Conservation (phyloP, 2,329 filamentous ascomycete species). For the Pseudocercospora cruenta region DNA sequence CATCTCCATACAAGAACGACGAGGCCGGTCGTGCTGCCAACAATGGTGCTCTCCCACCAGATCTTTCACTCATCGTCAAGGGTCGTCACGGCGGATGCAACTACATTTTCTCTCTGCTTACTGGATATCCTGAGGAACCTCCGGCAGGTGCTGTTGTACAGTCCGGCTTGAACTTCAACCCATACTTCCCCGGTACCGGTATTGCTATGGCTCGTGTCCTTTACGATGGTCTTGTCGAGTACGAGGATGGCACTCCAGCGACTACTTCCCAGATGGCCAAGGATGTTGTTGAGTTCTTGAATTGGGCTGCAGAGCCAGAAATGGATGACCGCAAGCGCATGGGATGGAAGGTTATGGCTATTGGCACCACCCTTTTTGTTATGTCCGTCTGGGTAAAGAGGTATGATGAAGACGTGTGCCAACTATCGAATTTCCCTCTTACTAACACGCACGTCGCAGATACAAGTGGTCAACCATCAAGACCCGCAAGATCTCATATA, state of each 20-base stretch:
- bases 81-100: slow-evolving; percentile 95
- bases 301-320: slow-evolving; percentile 98
- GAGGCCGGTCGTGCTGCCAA: slow-evolving; percentile 97
- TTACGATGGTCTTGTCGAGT: slow-evolving; percentile 96
- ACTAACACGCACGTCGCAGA: slow-evolving; percentile 43
- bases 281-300: slow-evolving; percentile 97
- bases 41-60: slow-evolving; percentile 94
- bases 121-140: slow-evolving; percentile 94
- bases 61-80: slow-evolving; percentile 98
- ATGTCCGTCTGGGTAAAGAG: slow-evolving; percentile 97
- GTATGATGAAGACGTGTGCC: slow-evolving; percentile 39
- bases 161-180: slow-evolving; percentile 98
- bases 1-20: slow-evolving; percentile 96
- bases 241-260: slow-evolving; percentile 93
- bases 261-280: slow-evolving; percentile 99
- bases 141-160: slow-evolving; percentile 85
- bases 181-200: slow-evolving; percentile 98
- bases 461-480: slow-evolving; percentile 99
- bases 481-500: slow-evolving; percentile 75
- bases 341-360: slow-evolving; percentile 92
- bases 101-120: slow-evolving; percentile 97
- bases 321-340: slow-evolving; percentile 99
- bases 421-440: background rate
- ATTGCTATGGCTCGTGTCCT: slow-evolving; percentile 99
- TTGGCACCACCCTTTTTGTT: slow-evolving; percentile 77